These are phyloP conservation scores for Anaeramoeba flamelloides DNA, from an alignment of 78 protist species.

Conservation along the genomic window DNA sequence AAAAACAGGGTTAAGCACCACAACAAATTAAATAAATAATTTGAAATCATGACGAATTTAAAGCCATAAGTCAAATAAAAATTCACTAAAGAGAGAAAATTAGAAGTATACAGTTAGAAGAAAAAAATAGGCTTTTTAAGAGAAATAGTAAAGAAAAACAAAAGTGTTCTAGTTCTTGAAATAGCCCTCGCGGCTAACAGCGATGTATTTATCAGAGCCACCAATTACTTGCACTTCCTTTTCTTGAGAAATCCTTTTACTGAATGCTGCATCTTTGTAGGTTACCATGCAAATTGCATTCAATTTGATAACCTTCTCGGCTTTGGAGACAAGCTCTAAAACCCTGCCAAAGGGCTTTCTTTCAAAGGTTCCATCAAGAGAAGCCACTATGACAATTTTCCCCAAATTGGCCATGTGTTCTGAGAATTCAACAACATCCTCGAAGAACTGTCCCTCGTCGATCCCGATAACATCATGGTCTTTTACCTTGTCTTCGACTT, in stretches of 20 bases:
- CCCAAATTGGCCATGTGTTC: constrained; percentile 56
- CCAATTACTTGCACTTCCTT: constrained; percentile 56
- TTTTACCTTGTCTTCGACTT: constrained; percentile 17
- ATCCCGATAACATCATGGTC: constrained; percentile 57
- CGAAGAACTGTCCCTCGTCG: constrained; percentile 82
- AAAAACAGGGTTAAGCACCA: too few species aligned
- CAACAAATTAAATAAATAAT: too few species aligned
- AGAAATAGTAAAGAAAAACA: too few species aligned
- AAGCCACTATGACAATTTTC: constrained; percentile 62
- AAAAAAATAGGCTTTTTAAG: too few species aligned
- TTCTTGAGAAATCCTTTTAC: constrained; percentile 37
- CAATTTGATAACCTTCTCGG: constrained; percentile 55
- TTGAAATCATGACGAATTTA: too few species aligned
- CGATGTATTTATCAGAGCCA: constrained; percentile 59
- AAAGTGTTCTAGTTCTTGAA: too few species aligned
- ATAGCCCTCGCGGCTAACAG: constrained; percentile 67
- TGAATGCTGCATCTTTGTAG: constrained; percentile 50
- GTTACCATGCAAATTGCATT: constrained; percentile 58
- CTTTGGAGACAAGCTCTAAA: constrained; percentile 41
- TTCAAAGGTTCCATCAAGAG: constrained; percentile 50
- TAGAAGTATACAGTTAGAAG: too few species aligned
- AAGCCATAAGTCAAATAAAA: too few species aligned
- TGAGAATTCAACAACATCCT: constrained; percentile 54
- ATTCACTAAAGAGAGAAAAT: too few species aligned
- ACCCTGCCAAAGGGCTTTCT: constrained; percentile 39